These are phyloP conservation scores for Pichia sp. DNA, from an alignment of 1,139 yeast species.

Conservation along the genomic window DNA sequence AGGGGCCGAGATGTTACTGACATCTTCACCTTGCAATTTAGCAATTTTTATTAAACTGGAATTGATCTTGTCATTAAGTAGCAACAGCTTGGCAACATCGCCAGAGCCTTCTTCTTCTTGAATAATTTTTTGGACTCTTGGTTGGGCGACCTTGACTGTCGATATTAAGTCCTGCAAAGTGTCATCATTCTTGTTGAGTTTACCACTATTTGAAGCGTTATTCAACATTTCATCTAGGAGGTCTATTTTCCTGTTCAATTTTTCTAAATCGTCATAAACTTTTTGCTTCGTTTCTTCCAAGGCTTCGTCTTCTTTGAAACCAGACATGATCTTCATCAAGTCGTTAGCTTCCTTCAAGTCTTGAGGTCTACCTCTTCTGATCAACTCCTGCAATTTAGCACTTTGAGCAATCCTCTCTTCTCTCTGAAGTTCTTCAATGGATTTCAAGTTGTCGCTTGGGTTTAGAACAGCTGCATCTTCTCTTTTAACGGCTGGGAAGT, in stretches of 20 bases:
- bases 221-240: conserved; percentile 83
- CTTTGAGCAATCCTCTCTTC: conserved; percentile 92
- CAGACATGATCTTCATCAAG: conserved; percentile 97
- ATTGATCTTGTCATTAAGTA: conserved; percentile 74
- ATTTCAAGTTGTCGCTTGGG: conserved; percentile 85
- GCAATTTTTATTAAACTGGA: conserved; percentile 64
- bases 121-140: conserved; percentile 79
- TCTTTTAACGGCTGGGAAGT: conserved; percentile 84
- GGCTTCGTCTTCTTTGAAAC: conserved; percentile 75
- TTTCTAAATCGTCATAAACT: conserved; percentile 79
- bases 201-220: conserved; percentile 46
- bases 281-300: conserved; percentile 66
- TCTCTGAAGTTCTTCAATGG: conserved; percentile 83
- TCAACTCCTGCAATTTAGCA: conserved; percentile 92
- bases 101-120: conserved; percentile 71
- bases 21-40: conserved; percentile 58
- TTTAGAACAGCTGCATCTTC: conserved; percentile 93
- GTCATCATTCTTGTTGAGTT: conserved; percentile 55
- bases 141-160: conserved; percentile 78
- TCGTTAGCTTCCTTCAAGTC: conserved; percentile 95
- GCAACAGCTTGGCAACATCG: conserved; percentile 59
- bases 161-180: conserved; percentile 76
- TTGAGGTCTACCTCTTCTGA: conserved; percentile 92
- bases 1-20: conserved; percentile 54
- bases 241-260: conserved; percentile 81